Percentiles rank a stretch among this genome's conserved stretches.
Conservation (phyloP, 495 filamentous ascomycete species). For the Thozetella sp. region DNA sequence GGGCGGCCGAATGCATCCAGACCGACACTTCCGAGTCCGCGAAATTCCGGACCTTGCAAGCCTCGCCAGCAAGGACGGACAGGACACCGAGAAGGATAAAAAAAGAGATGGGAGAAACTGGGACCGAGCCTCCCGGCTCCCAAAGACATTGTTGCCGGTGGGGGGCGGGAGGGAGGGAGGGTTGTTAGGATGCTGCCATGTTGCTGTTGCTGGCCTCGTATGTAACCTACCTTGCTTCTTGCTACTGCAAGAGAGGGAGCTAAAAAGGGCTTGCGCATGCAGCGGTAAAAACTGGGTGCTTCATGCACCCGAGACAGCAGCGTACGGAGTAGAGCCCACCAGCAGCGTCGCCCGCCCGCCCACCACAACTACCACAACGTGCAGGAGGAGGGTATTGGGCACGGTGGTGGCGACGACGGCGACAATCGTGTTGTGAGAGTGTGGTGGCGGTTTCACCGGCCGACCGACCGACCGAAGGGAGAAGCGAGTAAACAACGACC, state of each 20-base stretch:
- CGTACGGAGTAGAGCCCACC: no score
- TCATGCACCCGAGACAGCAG: slow-evolving; percentile 23
- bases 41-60: background rate
- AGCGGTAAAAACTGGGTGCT: slow-evolving; percentile 27
- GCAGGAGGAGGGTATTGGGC: background rate
- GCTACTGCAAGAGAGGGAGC: background rate
- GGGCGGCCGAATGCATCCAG: background rate
- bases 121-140: no score
- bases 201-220: no score
- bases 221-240: no score
- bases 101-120: no score
- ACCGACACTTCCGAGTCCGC: background rate
- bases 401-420: background rate
- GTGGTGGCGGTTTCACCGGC: background rate
- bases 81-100: no score
- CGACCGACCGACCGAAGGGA: no score
- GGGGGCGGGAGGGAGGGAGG: no score
- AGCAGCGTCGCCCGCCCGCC: no score
- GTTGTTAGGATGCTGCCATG: background rate
- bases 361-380: background rate
- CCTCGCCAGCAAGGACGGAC: background rate
- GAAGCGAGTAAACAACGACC: no score
- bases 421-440: no score
- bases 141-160: no score
- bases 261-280: slow-evolving; percentile 11